These are phyloP conservation scores for Auriscalpium vulgare DNA, from an alignment of 768 basidiomycete species.

Conservation along the genomic window DNA sequence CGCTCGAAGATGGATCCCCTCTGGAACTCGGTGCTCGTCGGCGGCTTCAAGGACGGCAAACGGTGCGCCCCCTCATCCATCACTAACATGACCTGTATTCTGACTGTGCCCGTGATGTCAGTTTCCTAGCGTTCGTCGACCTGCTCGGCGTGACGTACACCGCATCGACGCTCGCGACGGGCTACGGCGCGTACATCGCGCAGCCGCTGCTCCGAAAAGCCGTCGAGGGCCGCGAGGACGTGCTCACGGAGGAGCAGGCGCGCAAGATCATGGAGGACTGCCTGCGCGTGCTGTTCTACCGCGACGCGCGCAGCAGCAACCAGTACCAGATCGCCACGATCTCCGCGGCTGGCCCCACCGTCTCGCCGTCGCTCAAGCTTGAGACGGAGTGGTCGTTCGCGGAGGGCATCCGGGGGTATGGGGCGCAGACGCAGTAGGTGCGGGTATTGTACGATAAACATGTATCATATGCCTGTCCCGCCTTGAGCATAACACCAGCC, in stretches of 20 bases:
- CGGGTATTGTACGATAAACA: not conserved
- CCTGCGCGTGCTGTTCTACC: constrained; percentile 93
- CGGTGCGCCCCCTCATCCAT: constrained; percentile 37
- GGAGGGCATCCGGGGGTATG: constrained; percentile 86
- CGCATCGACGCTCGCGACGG: constrained; percentile 89
- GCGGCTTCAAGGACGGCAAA: constrained; percentile 81
- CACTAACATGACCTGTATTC: not conserved
- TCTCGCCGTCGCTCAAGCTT: constrained; percentile 70
- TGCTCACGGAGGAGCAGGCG: constrained; percentile 73
- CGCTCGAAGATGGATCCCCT: constrained; percentile 86
- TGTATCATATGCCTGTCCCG: not conserved
- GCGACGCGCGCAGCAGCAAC: constrained; percentile 92
- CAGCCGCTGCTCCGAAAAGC: constrained; percentile 87
- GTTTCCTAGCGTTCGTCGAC: constrained; percentile 92
- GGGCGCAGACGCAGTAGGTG: constrained; percentile 76
- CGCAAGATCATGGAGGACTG: constrained; percentile 69
- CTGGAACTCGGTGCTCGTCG: constrained; percentile 93
- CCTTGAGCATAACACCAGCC: not conserved
- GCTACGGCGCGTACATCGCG: constrained; percentile 89
- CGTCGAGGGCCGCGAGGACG: constrained; percentile 74
- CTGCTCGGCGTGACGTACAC: constrained; percentile 94
- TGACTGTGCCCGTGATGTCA: constrained; percentile 21
- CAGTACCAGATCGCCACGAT: constrained; percentile 96
- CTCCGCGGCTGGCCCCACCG: constrained; percentile 63
- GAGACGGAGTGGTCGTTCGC: constrained; percentile 89